Percentiles rank a stretch among this genome's conserved stretches.
These are phyloP conservation scores for Sordariomycetes sp. DNA, from an alignment of 2,329 filamentous ascomycete species.

Conservation along the genomic window DNA sequence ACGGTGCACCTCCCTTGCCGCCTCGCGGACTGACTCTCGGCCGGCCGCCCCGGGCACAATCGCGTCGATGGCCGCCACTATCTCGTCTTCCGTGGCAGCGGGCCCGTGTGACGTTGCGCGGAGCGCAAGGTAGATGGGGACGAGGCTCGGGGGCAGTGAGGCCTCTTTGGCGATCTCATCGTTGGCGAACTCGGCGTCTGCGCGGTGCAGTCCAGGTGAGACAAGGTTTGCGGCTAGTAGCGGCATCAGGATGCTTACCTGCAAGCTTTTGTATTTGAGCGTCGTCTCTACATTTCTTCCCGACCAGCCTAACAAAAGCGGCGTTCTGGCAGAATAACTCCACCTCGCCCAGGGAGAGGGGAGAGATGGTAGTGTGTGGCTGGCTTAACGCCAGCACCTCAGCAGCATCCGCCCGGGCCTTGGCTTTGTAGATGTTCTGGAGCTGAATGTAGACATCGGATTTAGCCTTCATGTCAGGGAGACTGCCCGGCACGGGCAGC, in stretches of 20 bases:
- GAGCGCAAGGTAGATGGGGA: slow-evolving; percentile 58
- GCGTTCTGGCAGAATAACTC: slow-evolving; percentile 94
- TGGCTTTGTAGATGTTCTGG: slow-evolving; percentile 85
- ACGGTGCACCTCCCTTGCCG: slow-evolving; percentile 56
- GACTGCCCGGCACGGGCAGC: slow-evolving; percentile 70
- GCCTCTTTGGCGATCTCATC: slow-evolving; percentile 36
- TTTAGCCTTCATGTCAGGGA: slow-evolving; percentile 97
- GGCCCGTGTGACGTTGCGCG: slow-evolving; percentile 14
- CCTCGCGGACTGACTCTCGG: slow-evolving; percentile 35
- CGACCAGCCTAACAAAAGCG: slow-evolving; percentile 80
- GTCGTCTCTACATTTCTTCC: slow-evolving; percentile 29
- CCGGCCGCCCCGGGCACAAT: slow-evolving; percentile 28
- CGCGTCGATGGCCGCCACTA: background rate
- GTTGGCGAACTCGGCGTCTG: slow-evolving; percentile 40
- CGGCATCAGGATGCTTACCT: slow-evolving; percentile 27
- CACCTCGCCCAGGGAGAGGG: slow-evolving; percentile 59
- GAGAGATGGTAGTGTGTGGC: slow-evolving; percentile 28
- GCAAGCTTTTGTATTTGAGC: slow-evolving; percentile 37
- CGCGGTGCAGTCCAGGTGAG: slow-evolving; percentile 2
- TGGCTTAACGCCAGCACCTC: slow-evolving; percentile 60
- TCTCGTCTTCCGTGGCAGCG: background rate
- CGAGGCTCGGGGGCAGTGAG: slow-evolving; percentile 42
- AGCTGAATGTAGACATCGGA: slow-evolving; percentile 80
- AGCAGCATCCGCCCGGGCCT: slow-evolving; percentile 64
- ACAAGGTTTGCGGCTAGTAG: background rate